Base-by-base conservation (phyloP, 2,329 filamentous ascomycete genomes). In the Elsinoe fawcettii region DNA sequence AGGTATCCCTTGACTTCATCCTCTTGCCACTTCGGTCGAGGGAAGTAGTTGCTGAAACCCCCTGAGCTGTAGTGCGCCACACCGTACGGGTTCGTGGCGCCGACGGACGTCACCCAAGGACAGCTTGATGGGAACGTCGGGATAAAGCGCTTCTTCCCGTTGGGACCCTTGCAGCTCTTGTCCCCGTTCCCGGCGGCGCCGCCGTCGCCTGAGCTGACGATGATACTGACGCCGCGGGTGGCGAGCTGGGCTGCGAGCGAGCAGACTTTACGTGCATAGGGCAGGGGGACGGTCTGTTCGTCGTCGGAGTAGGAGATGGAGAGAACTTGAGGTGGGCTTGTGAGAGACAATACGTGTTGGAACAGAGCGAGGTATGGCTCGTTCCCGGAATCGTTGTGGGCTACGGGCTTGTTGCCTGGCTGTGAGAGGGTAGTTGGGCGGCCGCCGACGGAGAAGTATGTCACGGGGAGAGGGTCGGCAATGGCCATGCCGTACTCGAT, bases 221-320 rank as follows among this genome's bases (percentile, higher is more conserved):
- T 69, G 9, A 86, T 73, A 1, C 79, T 80, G 3, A 84, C 77
- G 14, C 84, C 84, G 39, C 83, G 80, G 0, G 80, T 77, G 11
- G 82, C 83, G 46, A 87, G 79, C 62, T 84, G 77, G 55, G 79
- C 80, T 64, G 85, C 83, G 63, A 83, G 71, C 61, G 80, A 77
- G 73, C 84, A 87, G 9, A 85, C 80, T 43, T 76, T 76, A 43
- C 73, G 70, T 8, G 80, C 79, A 64, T 86, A 87, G 14, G 76
- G 74, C 2, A 71, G 64, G 0, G 84, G 84, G 0, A 87, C 73
- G 2, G 75, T 77, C 65, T 85, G 80, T 68, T 87, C 83, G 56
- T 80, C 76, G 59, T 85, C 81, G 47, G 82, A 82, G 65, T 87
- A 87, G 0, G 82, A 85, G 7, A 79, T 80, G 44, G 77, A 79